phyloP scores from a whole-genome alignment of 768 basidiomycete species.

The Boletus tomentosulus region DNA sequence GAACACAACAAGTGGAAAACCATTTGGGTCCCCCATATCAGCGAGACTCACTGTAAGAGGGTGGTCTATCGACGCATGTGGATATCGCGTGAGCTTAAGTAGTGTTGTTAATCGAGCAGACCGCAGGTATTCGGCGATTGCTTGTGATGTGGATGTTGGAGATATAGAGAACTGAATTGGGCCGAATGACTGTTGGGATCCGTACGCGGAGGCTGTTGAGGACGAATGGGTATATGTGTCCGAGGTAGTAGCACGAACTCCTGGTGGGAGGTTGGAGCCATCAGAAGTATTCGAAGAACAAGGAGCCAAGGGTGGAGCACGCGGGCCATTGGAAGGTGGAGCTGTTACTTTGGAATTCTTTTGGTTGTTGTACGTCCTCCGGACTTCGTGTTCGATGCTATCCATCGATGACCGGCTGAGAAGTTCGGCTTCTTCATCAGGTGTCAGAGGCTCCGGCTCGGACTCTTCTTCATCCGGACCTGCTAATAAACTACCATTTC shows the following conservation, averaged over 20 bases:
- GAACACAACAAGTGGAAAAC: constrained; percentile 86
- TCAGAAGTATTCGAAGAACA: constrained; percentile 53
- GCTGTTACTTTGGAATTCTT: constrained; percentile 27
- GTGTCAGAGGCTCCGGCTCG: constrained; percentile 44
- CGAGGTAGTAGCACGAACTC: constrained; percentile 31
- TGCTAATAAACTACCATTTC: constrained; percentile 40
- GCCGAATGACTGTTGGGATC: constrained; percentile 26
- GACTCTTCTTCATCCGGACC: constrained; percentile 51
- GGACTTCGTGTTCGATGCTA: constrained; percentile 81
- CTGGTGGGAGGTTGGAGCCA: constrained; percentile 40
- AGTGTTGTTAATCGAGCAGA: constrained; percentile 83
- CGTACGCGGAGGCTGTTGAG: constrained; percentile 30
- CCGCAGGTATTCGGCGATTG: constrained; percentile 81
- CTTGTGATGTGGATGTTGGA: constrained; percentile 59
- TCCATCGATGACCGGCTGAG: constrained; percentile 83
- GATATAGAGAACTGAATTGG: constrained; percentile 35
- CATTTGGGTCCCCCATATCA: constrained; percentile 82
- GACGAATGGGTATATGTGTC: constrained; percentile 53
- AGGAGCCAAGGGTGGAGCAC: constrained; percentile 25
- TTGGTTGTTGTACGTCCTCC: constrained; percentile 63
- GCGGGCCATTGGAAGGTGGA: constrained; percentile 43
- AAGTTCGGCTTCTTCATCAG: constrained; percentile 59
- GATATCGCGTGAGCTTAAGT: constrained; percentile 71
- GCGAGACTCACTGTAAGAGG: constrained; percentile 88
- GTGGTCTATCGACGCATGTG: constrained; percentile 70